Evolutionary conservation across 2,329 filamentous ascomycete genomes (phyloP), one percentile per base, ranked within the genome.

Genomic region (Cercospora janseana): DNA sequence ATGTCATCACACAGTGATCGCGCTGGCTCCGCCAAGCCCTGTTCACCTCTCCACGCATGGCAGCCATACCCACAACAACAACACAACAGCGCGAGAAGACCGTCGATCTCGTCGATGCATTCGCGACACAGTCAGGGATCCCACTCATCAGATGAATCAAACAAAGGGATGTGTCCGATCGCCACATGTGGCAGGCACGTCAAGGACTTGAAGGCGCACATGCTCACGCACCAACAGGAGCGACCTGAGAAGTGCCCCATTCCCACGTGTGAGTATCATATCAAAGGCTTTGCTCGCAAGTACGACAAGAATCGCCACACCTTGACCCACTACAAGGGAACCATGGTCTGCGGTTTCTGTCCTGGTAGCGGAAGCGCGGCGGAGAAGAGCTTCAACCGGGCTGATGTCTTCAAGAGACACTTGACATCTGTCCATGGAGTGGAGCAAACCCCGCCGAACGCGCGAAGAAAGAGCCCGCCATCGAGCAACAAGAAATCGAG

Each of bases 271-370:
- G 89, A 95, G 64, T 96, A 95, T 71, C 86, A 95, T 74, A 75
- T 80, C 65, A 95, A 95, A 72, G 91, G 91, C 3, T 96, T 96
- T 66, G 90, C 91, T 8, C 80, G 91, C 62, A 95, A 95, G 72
- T 96, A 96, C 68, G 91, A 96, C 76, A 95, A 95, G 79, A 95
- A 95, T 72, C 78, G 91, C 35, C 91, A 96, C 69, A 95, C 90
- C 4, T 72, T 95, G 56, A 96, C 91, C 4, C 91, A 96, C 69
- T 96, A 95, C 79, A 95, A 95, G 73, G 91, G 91, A 31, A 95
- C 88, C 41, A 95, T 95, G 91, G 88, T 95, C 18, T 96, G 91
- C 66, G 90, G 89, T 23, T 96, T 95, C 74, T 95, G 91, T 63
- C 88, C 90, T 1, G 88, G 89, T 26, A 89, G 88, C 21, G 91